These are phyloP conservation scores for Incumbomyces delicatus DNA, from an alignment of 2,329 filamentous ascomycete genomes.

Conservation along the genomic window DNA sequence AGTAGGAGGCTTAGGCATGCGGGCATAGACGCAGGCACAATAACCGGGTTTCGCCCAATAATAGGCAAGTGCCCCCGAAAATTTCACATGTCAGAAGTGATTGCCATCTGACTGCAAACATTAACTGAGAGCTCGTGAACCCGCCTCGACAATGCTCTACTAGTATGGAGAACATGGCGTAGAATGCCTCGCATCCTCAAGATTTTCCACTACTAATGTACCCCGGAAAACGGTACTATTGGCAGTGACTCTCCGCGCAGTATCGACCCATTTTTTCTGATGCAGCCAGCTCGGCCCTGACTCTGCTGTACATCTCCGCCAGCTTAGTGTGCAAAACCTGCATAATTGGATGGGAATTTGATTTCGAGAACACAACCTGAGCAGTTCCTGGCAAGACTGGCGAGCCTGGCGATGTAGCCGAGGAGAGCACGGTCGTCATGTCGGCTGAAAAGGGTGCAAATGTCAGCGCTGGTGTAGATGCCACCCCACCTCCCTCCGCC, in stretches of 20 bases:
- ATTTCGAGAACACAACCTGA: too few species aligned
- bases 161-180: too few species aligned
- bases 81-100: too few species aligned
- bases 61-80: too few species aligned
- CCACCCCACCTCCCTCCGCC: not conserved
- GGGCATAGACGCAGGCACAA: too few species aligned
- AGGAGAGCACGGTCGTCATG: slow-evolving; percentile 3
- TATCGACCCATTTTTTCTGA: not conserved
- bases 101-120: too few species aligned
- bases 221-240: not conserved
- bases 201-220: not conserved
- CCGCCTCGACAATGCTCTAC: too few species aligned
- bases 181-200: too few species aligned
- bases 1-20: too few species aligned
- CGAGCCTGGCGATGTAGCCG: slow-evolving; percentile 3
- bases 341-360: not conserved
- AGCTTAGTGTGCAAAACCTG: not conserved
- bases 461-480: not conserved
- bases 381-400: not conserved
- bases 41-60: too few species aligned
- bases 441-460: slow-evolving; percentile 3
- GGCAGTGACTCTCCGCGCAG: not conserved
- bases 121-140: too few species aligned
- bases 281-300: not conserved
- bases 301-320: slow-evolving; percentile 1